These are phyloP conservation scores for Wickerhamomyces queroliae DNA, from an alignment of 805 yeast genomes.

Conservation along the genomic window DNA sequence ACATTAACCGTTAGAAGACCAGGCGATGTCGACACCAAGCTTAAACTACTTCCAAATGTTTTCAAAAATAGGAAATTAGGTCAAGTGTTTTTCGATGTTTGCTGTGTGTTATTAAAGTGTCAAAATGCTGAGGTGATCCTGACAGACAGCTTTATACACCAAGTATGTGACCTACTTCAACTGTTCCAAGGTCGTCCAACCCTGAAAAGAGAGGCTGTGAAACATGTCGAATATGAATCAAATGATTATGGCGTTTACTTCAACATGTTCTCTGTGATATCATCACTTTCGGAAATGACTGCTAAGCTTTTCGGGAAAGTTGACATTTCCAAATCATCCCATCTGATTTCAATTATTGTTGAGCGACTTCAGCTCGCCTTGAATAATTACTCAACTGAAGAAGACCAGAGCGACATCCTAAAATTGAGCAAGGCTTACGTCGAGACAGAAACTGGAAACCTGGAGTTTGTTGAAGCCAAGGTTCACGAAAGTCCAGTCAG, in stretches of 20 bases:
- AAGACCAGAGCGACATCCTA: constrained; percentile 6
- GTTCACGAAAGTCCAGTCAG: constrained; percentile 49
- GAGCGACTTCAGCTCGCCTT: constrained; percentile 3
- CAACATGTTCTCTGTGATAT: constrained; percentile 48
- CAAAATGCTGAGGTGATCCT: constrained; percentile 44
- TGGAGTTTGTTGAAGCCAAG: constrained; percentile 30
- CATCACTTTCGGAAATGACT: constrained; percentile 52
- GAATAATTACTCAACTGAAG: not conserved
- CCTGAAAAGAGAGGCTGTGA: constrained; percentile 63
- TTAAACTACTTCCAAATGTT: constrained; percentile 23
- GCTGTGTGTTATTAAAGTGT: constrained; percentile 70
- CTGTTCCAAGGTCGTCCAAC: constrained; percentile 78
- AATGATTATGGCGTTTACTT: constrained; percentile 48
- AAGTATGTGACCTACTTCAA: constrained; percentile 58
- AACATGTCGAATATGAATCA: constrained; percentile 88
- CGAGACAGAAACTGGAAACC: constrained; percentile 18
- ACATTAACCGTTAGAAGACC: constrained; percentile 43
- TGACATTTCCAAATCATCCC: not conserved
- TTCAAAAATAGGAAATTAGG: constrained; percentile 67
- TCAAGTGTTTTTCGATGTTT: constrained; percentile 73
- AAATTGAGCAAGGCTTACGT: constrained; percentile 7
- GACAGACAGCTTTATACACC: constrained; percentile 40
- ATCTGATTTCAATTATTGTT: constrained; percentile 6
- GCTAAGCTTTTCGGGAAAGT: constrained; percentile 35
- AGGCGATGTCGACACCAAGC: constrained; percentile 28